Conservation (phyloP, 306 rosid genomes). For the Notholithocarpus densiflorus region DNA sequence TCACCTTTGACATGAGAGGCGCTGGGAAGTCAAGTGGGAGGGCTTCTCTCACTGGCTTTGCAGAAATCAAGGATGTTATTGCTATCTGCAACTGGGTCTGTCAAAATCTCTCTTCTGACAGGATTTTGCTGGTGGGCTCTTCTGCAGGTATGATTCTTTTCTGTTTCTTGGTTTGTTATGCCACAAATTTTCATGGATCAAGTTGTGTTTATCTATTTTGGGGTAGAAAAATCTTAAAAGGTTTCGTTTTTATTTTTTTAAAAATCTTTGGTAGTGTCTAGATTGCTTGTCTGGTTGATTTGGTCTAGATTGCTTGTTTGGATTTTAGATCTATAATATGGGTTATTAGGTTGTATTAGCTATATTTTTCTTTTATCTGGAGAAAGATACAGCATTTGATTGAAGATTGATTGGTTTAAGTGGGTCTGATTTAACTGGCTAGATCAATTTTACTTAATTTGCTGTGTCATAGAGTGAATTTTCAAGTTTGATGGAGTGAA, state of each 20-base stretch:
- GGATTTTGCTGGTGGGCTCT: constrained; percentile 73
- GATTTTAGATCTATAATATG: constrained; percentile 33
- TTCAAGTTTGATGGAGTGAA: not conserved
- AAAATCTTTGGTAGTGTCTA: not conserved
- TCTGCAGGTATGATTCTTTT: constrained; percentile 69
- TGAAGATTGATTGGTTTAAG: not conserved
- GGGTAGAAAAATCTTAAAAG: not conserved
- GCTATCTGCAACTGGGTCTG: constrained; percentile 66
- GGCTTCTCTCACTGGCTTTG: constrained; percentile 74
- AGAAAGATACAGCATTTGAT: not conserved
- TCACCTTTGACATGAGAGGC: constrained; percentile 90
- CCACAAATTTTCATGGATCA: constrained; percentile 3
- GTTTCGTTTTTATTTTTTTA: no score
- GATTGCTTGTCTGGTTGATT: constrained; percentile 1
- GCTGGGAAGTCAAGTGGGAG: constrained; percentile 74
- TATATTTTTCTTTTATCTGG: not conserved
- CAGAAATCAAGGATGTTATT: constrained; percentile 75
- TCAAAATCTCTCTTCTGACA: constrained; percentile 28
- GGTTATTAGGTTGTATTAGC: not conserved
- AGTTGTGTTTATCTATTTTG: not conserved
- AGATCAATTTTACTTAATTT: not conserved
- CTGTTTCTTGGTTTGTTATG: not conserved
- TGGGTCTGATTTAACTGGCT: not conserved
- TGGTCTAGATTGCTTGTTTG: not conserved
- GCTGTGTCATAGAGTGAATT: not conserved